Base-by-base conservation (phyloP, 768 basidiomycete genomes). In the Lentinula guzmanii region DNA sequence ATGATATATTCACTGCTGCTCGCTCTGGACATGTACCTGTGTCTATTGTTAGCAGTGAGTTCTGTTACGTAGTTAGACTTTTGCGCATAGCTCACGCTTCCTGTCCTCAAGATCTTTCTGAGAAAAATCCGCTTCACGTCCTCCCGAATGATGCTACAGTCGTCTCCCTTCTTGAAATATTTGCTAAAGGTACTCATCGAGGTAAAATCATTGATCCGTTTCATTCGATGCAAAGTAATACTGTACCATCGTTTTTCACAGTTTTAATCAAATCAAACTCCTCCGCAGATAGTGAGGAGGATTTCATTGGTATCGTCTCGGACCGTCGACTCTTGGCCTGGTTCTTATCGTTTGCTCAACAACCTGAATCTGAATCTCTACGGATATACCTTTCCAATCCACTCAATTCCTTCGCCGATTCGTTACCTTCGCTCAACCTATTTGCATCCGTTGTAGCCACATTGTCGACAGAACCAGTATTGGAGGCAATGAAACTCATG, bases 401-500 rank as follows among this genome's bases (percentile, higher is more conserved):
- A 1, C 79, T 90, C 11, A 70, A 74, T 52, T 75, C 79, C 4
- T 76, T 88, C 33, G n/a, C 48, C 33, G 58, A 59, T 15, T 75
- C 81, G 6, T 80, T 90, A 39, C 89, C 87, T 21, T 90, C 86
- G 5, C 71, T 91, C 4, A 79, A 86, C 64, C 75, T 90, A 41
- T 82, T 86, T 65, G 67, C 78, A 1, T 80, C 85, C 1, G 86
- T 93, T 16, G 77, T 93, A 8, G 82, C 89, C 6, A 75, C 85
- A 4, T 79, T 79, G 4, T 84, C 88, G 48, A 78, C 76, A 15
- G 82, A 83, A 2, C 80, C 81, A 18, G 86, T 92, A 28, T 75
- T 92, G 54, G 87, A 91, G 69, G 90, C 90, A 5, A 93, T 93
- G 91, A 84, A 79, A 62, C 76, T 89, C 33, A 92, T 93, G 91